Conservation (phyloP, 345 rosid species). For the Citropsis articulata region DNA sequence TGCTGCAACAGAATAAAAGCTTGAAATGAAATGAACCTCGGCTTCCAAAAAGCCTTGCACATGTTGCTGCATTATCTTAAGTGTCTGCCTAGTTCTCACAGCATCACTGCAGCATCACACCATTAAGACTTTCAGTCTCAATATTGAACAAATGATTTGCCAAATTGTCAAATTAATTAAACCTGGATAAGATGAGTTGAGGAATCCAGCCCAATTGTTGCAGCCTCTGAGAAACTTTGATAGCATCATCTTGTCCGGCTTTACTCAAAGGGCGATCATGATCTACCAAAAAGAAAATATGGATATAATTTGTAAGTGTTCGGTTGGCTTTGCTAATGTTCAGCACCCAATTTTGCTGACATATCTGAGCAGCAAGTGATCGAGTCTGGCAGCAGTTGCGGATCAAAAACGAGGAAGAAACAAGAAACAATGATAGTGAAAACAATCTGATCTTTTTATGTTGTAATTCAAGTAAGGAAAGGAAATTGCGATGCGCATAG, state of each 20-base stretch:
- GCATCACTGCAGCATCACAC: constrained; percentile 62
- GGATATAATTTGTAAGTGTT: background rate
- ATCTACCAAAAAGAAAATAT: constrained; percentile 31
- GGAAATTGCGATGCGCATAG: no score
- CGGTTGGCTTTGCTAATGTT: background rate
- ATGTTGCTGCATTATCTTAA: constrained; percentile 84
- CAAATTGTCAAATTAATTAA: background rate
- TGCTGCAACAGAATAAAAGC: constrained; percentile 94
- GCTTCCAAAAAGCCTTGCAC: constrained; percentile 64
- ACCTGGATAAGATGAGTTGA: constrained; percentile 83
- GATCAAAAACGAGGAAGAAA: background rate
- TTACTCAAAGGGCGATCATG: constrained; percentile 89
- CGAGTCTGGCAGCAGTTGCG: background rate
- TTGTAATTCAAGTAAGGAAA: no score
- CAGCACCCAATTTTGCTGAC: background rate
- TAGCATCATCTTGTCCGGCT: constrained; percentile 64
- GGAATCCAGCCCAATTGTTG: constrained; percentile 84
- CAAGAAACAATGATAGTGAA: background rate
- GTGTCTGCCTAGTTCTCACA: constrained; percentile 69
- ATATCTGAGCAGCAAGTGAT: background rate
- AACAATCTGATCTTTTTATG: no score
- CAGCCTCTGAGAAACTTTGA: constrained; percentile 60
- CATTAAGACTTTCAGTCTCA: constrained; percentile 1
- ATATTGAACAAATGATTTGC: background rate
- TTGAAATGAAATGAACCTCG: constrained; percentile 74